Base-by-base conservation (phyloP, 1,284 basidiomycete species). In the Taiwanofungus camphoratus region DNA sequence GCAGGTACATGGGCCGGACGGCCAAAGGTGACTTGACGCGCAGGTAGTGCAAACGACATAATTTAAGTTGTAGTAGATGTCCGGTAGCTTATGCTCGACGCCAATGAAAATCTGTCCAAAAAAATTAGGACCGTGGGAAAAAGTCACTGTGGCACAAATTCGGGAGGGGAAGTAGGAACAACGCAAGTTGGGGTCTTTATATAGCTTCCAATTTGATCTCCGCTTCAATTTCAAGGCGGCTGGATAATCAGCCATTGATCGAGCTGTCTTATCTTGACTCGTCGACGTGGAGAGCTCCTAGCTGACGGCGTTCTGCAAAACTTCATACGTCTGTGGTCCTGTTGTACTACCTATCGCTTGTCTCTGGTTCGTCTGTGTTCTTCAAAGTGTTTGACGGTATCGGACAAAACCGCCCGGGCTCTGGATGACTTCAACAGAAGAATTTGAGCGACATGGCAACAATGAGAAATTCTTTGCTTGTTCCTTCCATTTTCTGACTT, bases 21-120 rank as follows among this genome's bases (percentile, higher is more conserved):
- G 48, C 79, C 82, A 61, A 87, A 86, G 37, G 77, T 85, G 54
- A 87, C 74, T 57, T 82, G 84, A 57, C 85, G 85, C 49, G 85
- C 76, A 49, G 83, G 83, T 46, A 87, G 70, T 30, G 79, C 76
- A 57, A 82, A 84, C 51, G 82, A 84, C 77, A 82, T 85, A 46
- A 47, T 60, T 47, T 46, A 39, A 40, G 18, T 21, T 20, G 39
- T 26, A 34, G n/a, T 34, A 37, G 36, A 13, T 13, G 31, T 37
- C 26, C 24, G 23, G 27, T 29, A 21, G 32, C 36, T 15, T 29
- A 39, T n/a, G 39, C 36, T 41, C 41, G 42, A 47, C 46, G 43
- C 46, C 24, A 40, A 33, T 30, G 23, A 41, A 39, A 50, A 48
- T 34, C 43, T 45, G 41, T 40, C 46, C 45, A 45, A 49, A 48